A percentile compares a stretch with the other conserved stretches of the same genome.
Conservation (phyloP, 164 flowering plant genomes). For the Brasenia schreberi region DNA sequence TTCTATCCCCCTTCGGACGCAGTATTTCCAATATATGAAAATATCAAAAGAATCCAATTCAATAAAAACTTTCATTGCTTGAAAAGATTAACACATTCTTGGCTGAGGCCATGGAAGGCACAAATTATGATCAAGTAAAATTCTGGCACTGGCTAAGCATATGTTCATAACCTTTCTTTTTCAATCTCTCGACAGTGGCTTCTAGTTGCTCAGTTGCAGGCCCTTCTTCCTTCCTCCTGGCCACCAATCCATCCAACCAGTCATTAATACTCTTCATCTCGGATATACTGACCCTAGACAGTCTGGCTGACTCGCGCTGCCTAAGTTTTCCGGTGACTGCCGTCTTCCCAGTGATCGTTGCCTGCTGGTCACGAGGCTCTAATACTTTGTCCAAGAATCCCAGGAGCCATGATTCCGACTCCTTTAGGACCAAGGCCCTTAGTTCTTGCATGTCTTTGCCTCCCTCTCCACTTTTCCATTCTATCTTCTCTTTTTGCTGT, state of each 20-base stretch:
- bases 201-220: constrained; percentile 21
- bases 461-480: constrained; percentile 60
- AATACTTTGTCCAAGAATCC: constrained; percentile 60
- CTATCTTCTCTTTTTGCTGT: constrained; percentile 37
- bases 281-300: constrained; percentile 55
- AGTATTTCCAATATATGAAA: too few species aligned
- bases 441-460: constrained; percentile 39
- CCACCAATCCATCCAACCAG: constrained; percentile 50
- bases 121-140: background rate
- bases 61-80: background rate
- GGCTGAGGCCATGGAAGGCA: background rate
- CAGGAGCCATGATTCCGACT: constrained; percentile 63
- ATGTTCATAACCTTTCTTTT: constrained; percentile 44
- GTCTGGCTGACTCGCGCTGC: constrained; percentile 11
- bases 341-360: constrained; percentile 5
- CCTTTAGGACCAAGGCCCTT: constrained; percentile 29
- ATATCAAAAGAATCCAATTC: too few species aligned
- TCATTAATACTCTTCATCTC: constrained; percentile 77
- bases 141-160: background rate
- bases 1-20: too few species aligned
- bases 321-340: background rate
- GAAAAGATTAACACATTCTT: background rate
- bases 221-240: constrained; percentile 7
- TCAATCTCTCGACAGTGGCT: constrained; percentile 43
- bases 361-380: constrained; percentile 8